Evolutionary conservation across 225 moss, liverwort and hornwort species (phyloP).

Genomic region (Climacium dendroides): DNA sequence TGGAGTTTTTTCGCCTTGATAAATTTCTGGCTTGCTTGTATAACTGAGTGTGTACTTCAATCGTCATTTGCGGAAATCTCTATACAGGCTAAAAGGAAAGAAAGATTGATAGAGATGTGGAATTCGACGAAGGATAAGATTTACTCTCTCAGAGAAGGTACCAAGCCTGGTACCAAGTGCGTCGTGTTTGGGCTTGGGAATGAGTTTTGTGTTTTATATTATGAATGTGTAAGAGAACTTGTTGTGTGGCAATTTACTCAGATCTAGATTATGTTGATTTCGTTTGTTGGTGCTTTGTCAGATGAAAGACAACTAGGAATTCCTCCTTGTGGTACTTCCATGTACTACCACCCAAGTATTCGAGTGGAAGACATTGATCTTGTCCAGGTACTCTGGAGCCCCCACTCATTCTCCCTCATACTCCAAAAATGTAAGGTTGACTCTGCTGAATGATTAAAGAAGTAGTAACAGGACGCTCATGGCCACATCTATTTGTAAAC

Average conservation of each 20-base stretch:
- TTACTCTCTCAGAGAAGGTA: slow-evolving; percentile 52
- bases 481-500: neutral
- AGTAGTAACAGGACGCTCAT: neutral
- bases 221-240: neutral
- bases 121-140: slow-evolving; percentile 23
- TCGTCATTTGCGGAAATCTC: neutral
- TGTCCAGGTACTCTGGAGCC: slow-evolving; percentile 27
- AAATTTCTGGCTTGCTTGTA: neutral
- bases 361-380: slow-evolving; percentile 35
- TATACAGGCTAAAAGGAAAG: slow-evolving; percentile 24
- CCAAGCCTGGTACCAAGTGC: slow-evolving; percentile 9
- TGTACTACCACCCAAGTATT: slow-evolving; percentile 50
- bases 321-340: slow-evolving; percentile 37
- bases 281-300: neutral
- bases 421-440: neutral
- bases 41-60: neutral
- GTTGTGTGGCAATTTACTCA: neutral
- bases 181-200: neutral
- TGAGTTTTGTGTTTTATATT: neutral
- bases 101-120: slow-evolving; percentile 37
- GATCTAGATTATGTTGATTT: neutral
- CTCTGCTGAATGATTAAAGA: neutral
- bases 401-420: neutral
- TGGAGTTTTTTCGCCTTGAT: neutral
- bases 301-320: slow-evolving; percentile 46